Conservation (phyloP, 148 eudicot genomes). For the Cornus controversa region DNA sequence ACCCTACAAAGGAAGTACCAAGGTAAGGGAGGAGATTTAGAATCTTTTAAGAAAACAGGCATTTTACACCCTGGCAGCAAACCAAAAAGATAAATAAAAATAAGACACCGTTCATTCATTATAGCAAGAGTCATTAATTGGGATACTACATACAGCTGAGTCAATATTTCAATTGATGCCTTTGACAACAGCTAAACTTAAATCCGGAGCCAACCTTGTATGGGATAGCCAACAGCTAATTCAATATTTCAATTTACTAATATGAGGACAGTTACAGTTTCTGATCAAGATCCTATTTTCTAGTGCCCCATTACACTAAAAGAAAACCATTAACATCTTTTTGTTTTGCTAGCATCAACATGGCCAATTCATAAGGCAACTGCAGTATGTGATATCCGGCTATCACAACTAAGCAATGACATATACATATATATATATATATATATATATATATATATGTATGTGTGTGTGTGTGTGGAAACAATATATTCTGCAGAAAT, state of each 20-base stretch:
- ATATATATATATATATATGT: no score
- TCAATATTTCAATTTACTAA: neutral
- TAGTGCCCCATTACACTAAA: no score
- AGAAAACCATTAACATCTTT: no score
- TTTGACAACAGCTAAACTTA: neutral
- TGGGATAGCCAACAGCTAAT: neutral
- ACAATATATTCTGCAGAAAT: no score
- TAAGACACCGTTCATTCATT: neutral
- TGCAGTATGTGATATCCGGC: no score
- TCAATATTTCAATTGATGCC: neutral
- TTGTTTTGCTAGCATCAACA: no score
- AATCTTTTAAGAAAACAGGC: neutral
- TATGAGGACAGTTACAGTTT: neutral
- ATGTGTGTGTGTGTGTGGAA: no score
- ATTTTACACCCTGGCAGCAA: neutral
- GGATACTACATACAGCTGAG: neutral
- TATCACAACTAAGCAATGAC: no score
- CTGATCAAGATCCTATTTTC: no score
- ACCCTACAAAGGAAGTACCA: neutral
- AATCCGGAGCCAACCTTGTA: neutral
- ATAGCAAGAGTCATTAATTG: neutral
- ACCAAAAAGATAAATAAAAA: neutral
- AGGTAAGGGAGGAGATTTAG: no score
- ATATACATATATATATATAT: no score
- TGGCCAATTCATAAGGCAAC: neutral